Conservation (phyloP, 2,329 filamentous ascomycete genomes). For the Tolypocladium endophyticum region DNA sequence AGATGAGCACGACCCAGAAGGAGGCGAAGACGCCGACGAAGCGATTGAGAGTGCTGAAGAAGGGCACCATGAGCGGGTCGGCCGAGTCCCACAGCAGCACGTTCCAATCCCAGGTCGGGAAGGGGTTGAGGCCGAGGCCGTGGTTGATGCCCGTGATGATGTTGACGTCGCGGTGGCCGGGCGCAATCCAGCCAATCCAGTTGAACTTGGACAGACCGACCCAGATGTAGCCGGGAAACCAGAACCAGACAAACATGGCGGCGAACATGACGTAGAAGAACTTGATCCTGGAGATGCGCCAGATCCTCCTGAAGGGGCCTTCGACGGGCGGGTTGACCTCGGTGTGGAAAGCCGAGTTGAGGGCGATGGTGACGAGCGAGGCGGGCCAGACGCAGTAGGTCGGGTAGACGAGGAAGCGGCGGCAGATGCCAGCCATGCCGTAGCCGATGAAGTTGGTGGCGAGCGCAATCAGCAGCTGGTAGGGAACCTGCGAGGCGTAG, state of each 20-base stretch:
- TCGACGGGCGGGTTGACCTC: slow-evolving; percentile 27
- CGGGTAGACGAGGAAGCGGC: slow-evolving; percentile 45
- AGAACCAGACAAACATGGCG: slow-evolving; percentile 48
- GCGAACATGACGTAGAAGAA: slow-evolving; percentile 40
- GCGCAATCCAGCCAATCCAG: slow-evolving; percentile 48
- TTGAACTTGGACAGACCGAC: slow-evolving; percentile 40
- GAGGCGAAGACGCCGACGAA: slow-evolving; percentile 46
- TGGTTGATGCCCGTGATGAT: slow-evolving; percentile 32
- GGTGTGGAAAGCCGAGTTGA: slow-evolving; percentile 43
- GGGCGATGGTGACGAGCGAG: slow-evolving; percentile 41
- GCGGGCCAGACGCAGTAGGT: slow-evolving; percentile 48
- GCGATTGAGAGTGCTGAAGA: slow-evolving; percentile 52
- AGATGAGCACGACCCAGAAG: slow-evolving; percentile 40
- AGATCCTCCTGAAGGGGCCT: slow-evolving; percentile 31
- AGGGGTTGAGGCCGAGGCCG: slow-evolving; percentile 34
- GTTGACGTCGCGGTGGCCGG: slow-evolving; percentile 30
- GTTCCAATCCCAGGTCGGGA: slow-evolving; percentile 39
- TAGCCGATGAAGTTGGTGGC: slow-evolving; percentile 51
- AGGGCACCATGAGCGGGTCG: slow-evolving; percentile 38
- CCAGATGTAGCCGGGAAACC: slow-evolving; percentile 47
- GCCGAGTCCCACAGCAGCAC: slow-evolving; percentile 30
- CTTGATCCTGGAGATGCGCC: slow-evolving; percentile 36
- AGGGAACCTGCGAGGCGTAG: slow-evolving; percentile 40
- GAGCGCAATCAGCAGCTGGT: slow-evolving; percentile 44
- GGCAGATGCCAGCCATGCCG: slow-evolving; percentile 43